phyloP scores from a whole-genome alignment of 2,329 filamentous ascomycete species.

The Ascochyta viciae-villosae region DNA sequence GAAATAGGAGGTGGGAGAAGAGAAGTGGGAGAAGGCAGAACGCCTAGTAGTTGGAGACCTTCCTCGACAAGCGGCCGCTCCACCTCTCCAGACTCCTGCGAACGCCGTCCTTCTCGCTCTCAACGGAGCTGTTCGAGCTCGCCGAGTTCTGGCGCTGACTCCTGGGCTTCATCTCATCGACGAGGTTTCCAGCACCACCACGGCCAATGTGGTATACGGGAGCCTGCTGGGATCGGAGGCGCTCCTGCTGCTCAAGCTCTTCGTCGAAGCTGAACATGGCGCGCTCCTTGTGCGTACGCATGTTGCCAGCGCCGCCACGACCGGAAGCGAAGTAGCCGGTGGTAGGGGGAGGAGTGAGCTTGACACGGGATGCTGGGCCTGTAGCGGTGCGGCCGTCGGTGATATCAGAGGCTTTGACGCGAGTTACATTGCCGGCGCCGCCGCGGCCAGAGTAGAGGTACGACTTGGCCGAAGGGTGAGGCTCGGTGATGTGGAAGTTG shows the following conservation, averaged over 20 bases:
- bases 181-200: conserved; percentile 65
- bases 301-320: conserved; percentile 72
- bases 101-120: conserved; percentile 39
- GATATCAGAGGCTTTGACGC: conserved; percentile 62
- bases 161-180: conserved; percentile 49
- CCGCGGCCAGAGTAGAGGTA: conserved; percentile 63
- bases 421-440: conserved; percentile 65
- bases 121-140: conserved; percentile 35
- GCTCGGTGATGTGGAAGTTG: conserved; percentile 65
- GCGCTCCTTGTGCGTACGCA: conserved; percentile 60
- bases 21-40: conserved; percentile 6
- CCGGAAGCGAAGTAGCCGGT: conserved; percentile 68
- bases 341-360: conserved; percentile 55
- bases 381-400: conserved; percentile 55
- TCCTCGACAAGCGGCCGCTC: conserved; percentile 44
- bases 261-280: conserved; percentile 74
- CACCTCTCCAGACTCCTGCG: conserved; percentile 46
- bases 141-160: conserved; percentile 40
- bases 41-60: conserved; percentile 41
- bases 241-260: conserved; percentile 65
- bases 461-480: conserved; percentile 64
- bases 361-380: conserved; percentile 58
- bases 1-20: conserved; percentile 14
- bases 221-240: conserved; percentile 61
- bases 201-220: conserved; percentile 70